phyloP scores from a whole-genome alignment of 139 green algal genomes.

The Mychonastes homosphaera region DNA sequence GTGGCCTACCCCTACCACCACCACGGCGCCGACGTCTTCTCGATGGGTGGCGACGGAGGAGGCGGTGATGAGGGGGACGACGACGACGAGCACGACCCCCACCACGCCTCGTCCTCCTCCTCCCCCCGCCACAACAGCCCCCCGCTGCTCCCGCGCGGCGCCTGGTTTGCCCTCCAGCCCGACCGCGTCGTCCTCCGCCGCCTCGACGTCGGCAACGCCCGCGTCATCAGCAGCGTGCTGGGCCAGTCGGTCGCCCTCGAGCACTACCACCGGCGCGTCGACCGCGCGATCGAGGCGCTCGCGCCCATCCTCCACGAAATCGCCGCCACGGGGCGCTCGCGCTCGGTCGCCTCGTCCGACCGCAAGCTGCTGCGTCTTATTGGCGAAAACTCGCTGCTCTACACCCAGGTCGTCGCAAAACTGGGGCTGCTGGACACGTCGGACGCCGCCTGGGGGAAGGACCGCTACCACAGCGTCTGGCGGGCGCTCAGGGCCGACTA shows the following conservation, averaged over 20 bases:
- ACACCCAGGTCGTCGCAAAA: slow-evolving; percentile 27
- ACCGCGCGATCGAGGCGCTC: slow-evolving; percentile 24
- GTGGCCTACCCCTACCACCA: too few relatives aligned
- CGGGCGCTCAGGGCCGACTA: slow-evolving; percentile 21
- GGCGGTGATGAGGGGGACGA: too few relatives aligned
- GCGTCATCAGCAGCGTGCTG: slow-evolving; percentile 24
- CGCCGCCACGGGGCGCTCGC: slow-evolving; percentile 8
- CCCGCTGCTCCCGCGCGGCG: too few relatives aligned
- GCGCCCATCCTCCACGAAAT: slow-evolving; percentile 18
- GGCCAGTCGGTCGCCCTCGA: slow-evolving; percentile 28
- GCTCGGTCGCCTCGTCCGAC: slow-evolving; percentile 1
- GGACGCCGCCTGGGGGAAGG: slow-evolving; percentile 21
- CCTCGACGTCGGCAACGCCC: slow-evolving; percentile 20
- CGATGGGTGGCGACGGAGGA: too few relatives aligned
- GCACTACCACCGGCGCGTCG: slow-evolving; percentile 21
- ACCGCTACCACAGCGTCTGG: slow-evolving; percentile 25
- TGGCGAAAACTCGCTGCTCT: slow-evolving; percentile 24
- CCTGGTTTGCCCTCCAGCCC: slow-evolving; percentile 19
- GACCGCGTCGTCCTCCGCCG: slow-evolving; percentile 22
- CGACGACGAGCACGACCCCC: too few relatives aligned
- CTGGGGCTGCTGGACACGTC: slow-evolving; percentile 27
- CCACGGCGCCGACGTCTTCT: too few relatives aligned
- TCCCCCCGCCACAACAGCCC: too few relatives aligned
- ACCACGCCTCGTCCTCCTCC: too few relatives aligned
- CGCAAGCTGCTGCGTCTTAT: slow-evolving; percentile 20